Evolutionary conservation across 2,329 filamentous ascomycete genomes (phyloP), one percentile per base, ranked within the genome.

Genomic region (Penicillium sp.): DNA sequence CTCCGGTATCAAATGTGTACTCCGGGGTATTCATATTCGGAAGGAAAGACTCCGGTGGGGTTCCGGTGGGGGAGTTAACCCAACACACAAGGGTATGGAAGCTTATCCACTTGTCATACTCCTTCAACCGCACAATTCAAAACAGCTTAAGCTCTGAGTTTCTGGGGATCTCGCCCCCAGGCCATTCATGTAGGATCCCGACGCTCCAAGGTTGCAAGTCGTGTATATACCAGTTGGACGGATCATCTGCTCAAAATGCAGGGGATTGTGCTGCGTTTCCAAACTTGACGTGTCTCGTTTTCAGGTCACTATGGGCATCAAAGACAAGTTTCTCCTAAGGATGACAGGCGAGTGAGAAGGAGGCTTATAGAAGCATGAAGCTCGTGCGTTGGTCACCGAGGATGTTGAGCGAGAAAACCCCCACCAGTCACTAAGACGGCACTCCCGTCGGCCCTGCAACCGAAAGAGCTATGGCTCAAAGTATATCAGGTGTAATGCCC

Each of bases 331-430:
- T 55, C 66, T 77, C 9, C 73, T 1, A 66, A 68, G n/a, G 67
- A 74, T 59, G 75, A 77, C 64, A 13, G 73, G 70, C 3, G 73
- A 76, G 55, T 58, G 65, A 21, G 68, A 75, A n/a, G 61, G 61
- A 3, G 60, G 56, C 6, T 63, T 61, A 0, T 66, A 68, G 19
- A 70, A 70, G 48, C 52, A 62, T 29, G 70, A 71, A 50, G 63
- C 62, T 13, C 43, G 39, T 24, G 57, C 56, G 21, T 24, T 56
- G 19, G 52, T 43, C 11, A 39, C 48, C 7, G 26, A 56, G 16
- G 51, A 50, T 22, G 2, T 22, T 22, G n/a, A 13, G 48, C 4
- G 29, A 48, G 21, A 53, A 63, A 33, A 16, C 37, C 5, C 29
- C 47, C 2, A 21, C 27, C 24, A 37, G 45, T 43, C 58, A 62